phyloP scores from a whole-genome alignment of 139 green algal genomes.

The Pedinophyceae sp. region DNA sequence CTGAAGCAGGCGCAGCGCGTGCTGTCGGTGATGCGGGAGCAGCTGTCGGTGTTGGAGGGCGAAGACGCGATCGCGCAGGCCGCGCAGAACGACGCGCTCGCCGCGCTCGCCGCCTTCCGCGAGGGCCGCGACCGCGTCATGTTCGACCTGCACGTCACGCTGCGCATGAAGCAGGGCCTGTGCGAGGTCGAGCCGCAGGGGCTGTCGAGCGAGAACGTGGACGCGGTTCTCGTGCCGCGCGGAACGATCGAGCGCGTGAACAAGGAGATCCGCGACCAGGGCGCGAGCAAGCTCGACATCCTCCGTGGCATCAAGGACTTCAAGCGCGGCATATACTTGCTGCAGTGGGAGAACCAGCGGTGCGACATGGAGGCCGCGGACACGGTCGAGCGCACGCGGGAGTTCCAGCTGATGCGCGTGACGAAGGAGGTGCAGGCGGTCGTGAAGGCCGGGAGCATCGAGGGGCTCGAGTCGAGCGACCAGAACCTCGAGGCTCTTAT shows the following conservation, averaged over 20 bases:
- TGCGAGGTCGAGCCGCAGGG: constrained; percentile 21
- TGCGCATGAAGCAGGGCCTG: constrained; percentile 40
- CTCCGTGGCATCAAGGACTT: constrained; percentile 57
- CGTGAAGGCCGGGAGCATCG: constrained; percentile 16
- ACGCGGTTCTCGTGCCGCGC: constrained; percentile 27
- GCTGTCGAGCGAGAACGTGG: constrained; percentile 8
- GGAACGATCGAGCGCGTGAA: constrained; percentile 33
- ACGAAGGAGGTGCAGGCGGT: constrained; percentile 42
- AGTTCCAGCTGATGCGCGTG: constrained; percentile 64
- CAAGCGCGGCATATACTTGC: constrained; percentile 51
- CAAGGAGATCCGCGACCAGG: constrained; percentile 15
- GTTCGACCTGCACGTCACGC: constrained; percentile 26
- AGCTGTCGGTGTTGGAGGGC: too few species aligned
- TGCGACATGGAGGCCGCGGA: constrained; percentile 41
- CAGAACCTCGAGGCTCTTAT: constrained; percentile 28
- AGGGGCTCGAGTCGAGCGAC: constrained; percentile 12
- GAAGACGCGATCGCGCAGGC: constrained; percentile 4
- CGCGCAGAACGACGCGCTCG: background rate
- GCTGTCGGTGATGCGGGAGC: too few species aligned
- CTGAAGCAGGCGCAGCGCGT: background rate
- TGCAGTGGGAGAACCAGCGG: constrained; percentile 45
- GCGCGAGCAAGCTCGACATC: constrained; percentile 24
- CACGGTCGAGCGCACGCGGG: constrained; percentile 27
- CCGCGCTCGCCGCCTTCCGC: background rate
- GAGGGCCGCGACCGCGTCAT: background rate